These are phyloP conservation scores for Neurospora tetrasperma DNA, from an alignment of 495 filamentous ascomycete genomes.

Conservation along the genomic window DNA sequence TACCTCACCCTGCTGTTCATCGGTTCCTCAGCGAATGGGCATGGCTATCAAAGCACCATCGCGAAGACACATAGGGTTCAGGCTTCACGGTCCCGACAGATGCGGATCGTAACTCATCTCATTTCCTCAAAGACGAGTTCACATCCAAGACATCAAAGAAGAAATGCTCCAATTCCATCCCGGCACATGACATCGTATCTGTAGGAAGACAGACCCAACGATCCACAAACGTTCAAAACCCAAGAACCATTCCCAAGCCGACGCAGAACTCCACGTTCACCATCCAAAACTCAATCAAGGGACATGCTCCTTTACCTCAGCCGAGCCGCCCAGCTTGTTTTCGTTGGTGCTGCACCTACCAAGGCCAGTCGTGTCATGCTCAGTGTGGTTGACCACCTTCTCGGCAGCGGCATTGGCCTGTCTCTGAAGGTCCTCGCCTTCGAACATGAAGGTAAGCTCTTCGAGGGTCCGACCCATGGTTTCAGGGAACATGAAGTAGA, in stretches of 20 bases:
- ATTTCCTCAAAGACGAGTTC: background rate
- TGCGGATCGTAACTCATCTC: background rate
- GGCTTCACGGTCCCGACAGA: no score
- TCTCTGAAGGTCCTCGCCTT: slow-evolving; percentile 32
- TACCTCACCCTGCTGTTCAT: background rate
- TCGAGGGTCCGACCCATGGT: slow-evolving; percentile 52
- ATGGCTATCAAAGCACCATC: background rate
- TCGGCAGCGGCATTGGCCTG: slow-evolving; percentile 29
- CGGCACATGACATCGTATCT: background rate
- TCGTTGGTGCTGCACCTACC: background rate
- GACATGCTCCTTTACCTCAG: slow-evolving; percentile 9
- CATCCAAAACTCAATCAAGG: background rate
- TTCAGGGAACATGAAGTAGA: slow-evolving; percentile 58
- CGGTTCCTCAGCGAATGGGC: background rate
- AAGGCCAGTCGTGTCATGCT: background rate
- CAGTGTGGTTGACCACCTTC: slow-evolving; percentile 24
- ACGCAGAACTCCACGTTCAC: background rate
- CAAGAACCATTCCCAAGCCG: background rate
- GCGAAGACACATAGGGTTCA: background rate
- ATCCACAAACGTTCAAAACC: no score
- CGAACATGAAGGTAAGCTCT: slow-evolving; percentile 50
- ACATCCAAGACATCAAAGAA: background rate
- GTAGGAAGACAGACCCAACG: no score
- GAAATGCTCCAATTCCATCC: background rate
- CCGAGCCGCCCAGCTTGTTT: background rate